These are phyloP conservation scores for Cladosporium sp. DNA, from an alignment of 2,329 filamentous ascomycete genomes.

Conservation along the genomic window DNA sequence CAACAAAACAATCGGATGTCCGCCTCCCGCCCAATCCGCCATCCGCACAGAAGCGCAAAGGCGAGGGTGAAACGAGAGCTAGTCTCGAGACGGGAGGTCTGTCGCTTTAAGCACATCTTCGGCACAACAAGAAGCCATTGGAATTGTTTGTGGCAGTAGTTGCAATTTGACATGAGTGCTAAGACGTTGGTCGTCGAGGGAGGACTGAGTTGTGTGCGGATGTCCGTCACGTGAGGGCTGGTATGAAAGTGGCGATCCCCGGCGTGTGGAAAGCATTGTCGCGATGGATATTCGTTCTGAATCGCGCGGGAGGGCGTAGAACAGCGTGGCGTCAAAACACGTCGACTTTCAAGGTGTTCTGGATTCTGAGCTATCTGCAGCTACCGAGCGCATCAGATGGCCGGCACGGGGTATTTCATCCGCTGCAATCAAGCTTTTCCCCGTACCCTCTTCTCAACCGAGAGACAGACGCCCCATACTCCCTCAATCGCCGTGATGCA, in stretches of 20 bases:
- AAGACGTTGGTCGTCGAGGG: neutral
- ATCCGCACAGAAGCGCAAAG: slow-evolving; percentile 4
- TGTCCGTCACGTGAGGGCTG: too few species aligned
- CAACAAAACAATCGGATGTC: neutral
- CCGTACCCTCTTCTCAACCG: slow-evolving; percentile 12
- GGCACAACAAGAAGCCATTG: slow-evolving; percentile 14
- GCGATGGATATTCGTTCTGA: too few species aligned
- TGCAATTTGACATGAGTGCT: slow-evolving; percentile 15
- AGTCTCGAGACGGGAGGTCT: slow-evolving; percentile 3
- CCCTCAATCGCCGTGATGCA: slow-evolving; percentile 14
- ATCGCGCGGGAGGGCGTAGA: too few species aligned
- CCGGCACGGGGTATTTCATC: slow-evolving; percentile 10
- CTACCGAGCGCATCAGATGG: slow-evolving; percentile 12
- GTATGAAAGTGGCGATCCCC: too few species aligned
- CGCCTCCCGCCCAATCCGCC: slow-evolving; percentile 12
- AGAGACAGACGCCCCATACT: slow-evolving; percentile 16
- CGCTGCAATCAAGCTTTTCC: slow-evolving; percentile 10
- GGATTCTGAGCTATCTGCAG: slow-evolving; percentile 13
- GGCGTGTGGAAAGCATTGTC: too few species aligned
- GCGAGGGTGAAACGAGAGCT: slow-evolving; percentile 3
- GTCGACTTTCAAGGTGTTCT: slow-evolving; percentile 11
- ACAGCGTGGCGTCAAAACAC: too few species aligned
- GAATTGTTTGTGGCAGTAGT: slow-evolving; percentile 12
- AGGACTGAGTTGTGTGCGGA: too few species aligned
- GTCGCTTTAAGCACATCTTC: slow-evolving; percentile 12